Evolutionary conservation across 2,329 filamentous ascomycete species (phyloP).

Genomic region (Penicillium sp.): DNA sequence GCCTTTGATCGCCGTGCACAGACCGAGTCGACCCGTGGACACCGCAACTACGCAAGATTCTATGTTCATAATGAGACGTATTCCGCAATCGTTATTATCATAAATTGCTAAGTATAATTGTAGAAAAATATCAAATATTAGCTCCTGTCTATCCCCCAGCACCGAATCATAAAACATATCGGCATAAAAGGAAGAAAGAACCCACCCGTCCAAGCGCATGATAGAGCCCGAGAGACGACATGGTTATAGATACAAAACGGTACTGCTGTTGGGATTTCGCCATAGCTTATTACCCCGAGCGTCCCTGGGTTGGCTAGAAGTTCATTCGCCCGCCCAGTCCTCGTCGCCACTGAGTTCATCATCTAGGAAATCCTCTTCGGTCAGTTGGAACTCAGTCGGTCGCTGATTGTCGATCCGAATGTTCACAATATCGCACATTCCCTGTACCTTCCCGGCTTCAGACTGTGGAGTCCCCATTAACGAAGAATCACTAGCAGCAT

Average conservation of each 20-base stretch:
- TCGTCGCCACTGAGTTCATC: constrained; percentile 53
- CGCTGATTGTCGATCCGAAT: constrained; percentile 56
- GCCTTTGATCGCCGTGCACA: constrained; percentile 15
- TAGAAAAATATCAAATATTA: neutral
- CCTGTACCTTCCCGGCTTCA: constrained; percentile 37
- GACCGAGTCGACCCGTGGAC: neutral
- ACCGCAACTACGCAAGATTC: neutral
- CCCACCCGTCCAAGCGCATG: neutral
- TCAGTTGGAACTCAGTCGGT: constrained; percentile 50
- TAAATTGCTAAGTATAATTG: neutral
- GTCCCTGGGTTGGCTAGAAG: constrained; percentile 15
- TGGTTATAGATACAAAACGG: neutral
- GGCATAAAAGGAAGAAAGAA: neutral
- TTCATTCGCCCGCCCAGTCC: constrained; percentile 52
- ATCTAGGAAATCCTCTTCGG: constrained; percentile 54
- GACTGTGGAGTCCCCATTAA: neutral
- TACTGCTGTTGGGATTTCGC: neutral
- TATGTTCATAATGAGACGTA: neutral
- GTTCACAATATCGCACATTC: constrained; percentile 51
- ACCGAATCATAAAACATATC: neutral
- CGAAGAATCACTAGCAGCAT: constrained; percentile 9
- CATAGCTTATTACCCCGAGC: constrained; percentile 19
- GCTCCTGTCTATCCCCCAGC: neutral
- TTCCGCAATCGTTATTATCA: neutral
- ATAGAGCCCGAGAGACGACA: neutral